Conservation (phyloP, 352 stramenopile species). For the Globisporangium yorkense region DNA sequence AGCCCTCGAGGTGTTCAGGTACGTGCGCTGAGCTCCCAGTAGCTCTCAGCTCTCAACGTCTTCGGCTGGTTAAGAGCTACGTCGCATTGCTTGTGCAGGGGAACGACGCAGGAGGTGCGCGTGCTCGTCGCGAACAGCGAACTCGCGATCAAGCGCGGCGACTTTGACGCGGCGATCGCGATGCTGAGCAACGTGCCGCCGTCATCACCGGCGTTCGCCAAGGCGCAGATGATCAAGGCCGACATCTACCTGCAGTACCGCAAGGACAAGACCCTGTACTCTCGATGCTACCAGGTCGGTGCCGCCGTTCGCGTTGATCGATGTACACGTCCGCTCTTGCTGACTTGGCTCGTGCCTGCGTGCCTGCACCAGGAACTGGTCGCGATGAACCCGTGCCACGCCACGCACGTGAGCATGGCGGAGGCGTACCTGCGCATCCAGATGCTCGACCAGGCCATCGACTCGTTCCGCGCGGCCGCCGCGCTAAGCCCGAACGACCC, state of each 20-base stretch:
- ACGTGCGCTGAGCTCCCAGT: background rate
- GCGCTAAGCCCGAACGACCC: conserved; percentile 56
- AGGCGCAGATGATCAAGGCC: conserved; percentile 90
- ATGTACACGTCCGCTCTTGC: background rate
- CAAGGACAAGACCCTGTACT: conserved; percentile 90
- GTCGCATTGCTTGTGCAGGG: conserved; percentile 15
- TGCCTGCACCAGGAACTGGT: conserved; percentile 58
- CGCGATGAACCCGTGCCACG: conserved; percentile 60
- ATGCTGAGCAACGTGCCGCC: conserved; percentile 87
- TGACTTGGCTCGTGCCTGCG: background rate
- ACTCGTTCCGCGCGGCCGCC: conserved; percentile 63
- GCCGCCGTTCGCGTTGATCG: background rate
- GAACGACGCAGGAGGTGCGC: conserved; percentile 84
- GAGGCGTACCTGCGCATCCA: conserved; percentile 92
- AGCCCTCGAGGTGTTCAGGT: conserved; percentile 68
- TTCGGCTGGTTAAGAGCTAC: background rate
- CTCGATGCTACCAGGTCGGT: conserved; percentile 72
- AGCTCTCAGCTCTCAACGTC: no score
- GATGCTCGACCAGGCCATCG: conserved; percentile 84
- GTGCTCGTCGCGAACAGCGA: conserved; percentile 90
- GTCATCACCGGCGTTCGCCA: conserved; percentile 73
- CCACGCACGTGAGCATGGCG: conserved; percentile 80
- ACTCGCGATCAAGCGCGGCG: conserved; percentile 85
- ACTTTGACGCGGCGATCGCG: conserved; percentile 86
- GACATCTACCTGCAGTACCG: conserved; percentile 90